Conservation (phyloP, 1,284 basidiomycete species). For the Takashimella koratensis region DNA sequence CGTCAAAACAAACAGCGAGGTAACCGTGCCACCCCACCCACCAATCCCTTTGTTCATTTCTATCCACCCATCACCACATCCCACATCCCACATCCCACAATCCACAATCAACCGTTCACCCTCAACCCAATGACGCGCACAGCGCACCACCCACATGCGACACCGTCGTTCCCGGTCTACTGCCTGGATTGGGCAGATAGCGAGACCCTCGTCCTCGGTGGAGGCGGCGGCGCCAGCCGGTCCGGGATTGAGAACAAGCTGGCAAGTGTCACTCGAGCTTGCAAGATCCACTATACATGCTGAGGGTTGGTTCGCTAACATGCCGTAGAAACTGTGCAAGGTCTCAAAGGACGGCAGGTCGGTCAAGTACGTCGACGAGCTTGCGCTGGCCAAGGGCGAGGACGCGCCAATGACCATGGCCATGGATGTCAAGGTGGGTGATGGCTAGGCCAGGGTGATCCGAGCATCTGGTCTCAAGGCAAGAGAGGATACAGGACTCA, state of each 20-base stretch:
- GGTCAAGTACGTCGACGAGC: slow-evolving; percentile 63
- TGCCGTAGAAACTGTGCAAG: slow-evolving; percentile 55
- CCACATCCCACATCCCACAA: no score
- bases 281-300: no score
- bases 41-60: no score
- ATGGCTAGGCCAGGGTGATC: no score
- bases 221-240: slow-evolving; percentile 75
- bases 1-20: no score
- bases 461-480: not conserved
- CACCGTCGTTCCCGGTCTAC: slow-evolving; percentile 79
- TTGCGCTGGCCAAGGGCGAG: slow-evolving; percentile 71
- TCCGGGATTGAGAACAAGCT: slow-evolving; percentile 91
- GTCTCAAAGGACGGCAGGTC: slow-evolving; percentile 58
- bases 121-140: slow-evolving; percentile 79
- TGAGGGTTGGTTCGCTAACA: no score
- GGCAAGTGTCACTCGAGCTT: slow-evolving; percentile 52
- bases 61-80: no score
- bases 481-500: no score
- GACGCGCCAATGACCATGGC: slow-evolving; percentile 94
- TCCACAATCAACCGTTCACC: no score
- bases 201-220: slow-evolving; percentile 74
- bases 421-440: slow-evolving; percentile 59
- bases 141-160: slow-evolving; percentile 68
- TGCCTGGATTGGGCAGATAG: slow-evolving; percentile 76
- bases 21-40: no score